phyloP scores from a whole-genome alignment of 345 rosid genomes.

The Raphanus raphanistrum region DNA sequence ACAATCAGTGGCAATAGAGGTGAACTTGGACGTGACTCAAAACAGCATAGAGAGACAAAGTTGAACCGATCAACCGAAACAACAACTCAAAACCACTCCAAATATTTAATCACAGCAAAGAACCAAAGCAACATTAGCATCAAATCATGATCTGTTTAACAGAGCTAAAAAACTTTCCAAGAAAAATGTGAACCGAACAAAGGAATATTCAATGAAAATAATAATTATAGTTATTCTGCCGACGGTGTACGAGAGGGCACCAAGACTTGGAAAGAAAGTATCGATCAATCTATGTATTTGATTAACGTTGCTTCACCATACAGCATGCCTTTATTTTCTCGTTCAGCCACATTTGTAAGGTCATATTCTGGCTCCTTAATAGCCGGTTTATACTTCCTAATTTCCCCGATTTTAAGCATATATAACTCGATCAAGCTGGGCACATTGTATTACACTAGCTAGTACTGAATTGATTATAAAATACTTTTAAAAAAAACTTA shows the following conservation, averaged over 20 bases:
- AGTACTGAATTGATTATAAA: neutral
- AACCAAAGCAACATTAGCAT: neutral
- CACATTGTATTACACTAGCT: conserved; percentile 4
- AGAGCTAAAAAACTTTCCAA: neutral
- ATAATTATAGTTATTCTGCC: conserved; percentile 3
- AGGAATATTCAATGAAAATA: neutral
- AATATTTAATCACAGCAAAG: neutral
- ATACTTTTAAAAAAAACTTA: neutral
- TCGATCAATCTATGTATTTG: conserved; percentile 7
- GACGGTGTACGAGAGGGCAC: conserved; percentile 32
- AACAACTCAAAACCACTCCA: neutral
- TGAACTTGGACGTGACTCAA: neutral
- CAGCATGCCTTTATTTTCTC: conserved; percentile 33
- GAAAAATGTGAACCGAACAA: neutral
- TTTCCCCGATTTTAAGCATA: neutral
- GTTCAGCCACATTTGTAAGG: neutral
- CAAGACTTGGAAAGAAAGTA: conserved; percentile 26
- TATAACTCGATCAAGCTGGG: conserved; percentile 16
- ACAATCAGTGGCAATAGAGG: neutral
- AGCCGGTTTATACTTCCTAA: neutral
- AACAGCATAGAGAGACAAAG: neutral
- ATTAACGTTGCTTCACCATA: conserved; percentile 32
- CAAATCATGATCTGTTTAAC: neutral
- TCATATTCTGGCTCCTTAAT: conserved; percentile 26
- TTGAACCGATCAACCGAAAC: neutral